A percentile compares a stretch with the other conserved stretches of the same genome.
Evolutionary conservation across 306 rosid genomes (phyloP).

Genomic region (Sphenostylis stenocarpa): DNA sequence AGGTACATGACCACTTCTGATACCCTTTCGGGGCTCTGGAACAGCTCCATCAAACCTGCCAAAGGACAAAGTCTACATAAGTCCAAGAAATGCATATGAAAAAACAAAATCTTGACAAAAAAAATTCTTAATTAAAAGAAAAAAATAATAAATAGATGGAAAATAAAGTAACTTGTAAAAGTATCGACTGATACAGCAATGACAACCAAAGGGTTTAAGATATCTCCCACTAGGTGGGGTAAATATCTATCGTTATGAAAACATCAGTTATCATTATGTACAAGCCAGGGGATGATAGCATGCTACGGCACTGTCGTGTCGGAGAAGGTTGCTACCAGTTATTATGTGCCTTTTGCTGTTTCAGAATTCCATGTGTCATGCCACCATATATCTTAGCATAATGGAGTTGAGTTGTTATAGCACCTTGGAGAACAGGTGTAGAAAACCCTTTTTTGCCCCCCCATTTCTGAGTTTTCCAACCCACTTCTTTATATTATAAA

Average conservation of each 20-base stretch:
- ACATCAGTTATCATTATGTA: not conserved
- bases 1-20: constrained; percentile 91
- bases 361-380: not conserved
- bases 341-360: not conserved
- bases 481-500: not conserved
- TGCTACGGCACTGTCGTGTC: not conserved
- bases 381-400: not conserved
- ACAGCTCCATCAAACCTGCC: constrained; percentile 81
- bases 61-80: constrained; percentile 37
- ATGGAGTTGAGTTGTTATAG: not conserved
- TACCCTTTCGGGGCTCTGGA: constrained; percentile 85
- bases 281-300: not conserved
- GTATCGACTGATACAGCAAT: not conserved
- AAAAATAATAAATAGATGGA: not conserved
- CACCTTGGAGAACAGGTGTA: not conserved
- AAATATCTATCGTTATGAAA: not conserved
- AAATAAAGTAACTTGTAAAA: not conserved
- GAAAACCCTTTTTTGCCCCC: not conserved
- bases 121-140: not conserved
- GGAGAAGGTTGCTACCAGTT: not conserved
- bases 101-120: not conserved
- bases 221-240: not conserved
- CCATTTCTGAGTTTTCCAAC: not conserved
- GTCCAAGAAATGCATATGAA: constrained; percentile 1
- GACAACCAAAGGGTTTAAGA: not conserved